These are phyloP conservation scores for Lactarius quietus DNA, from an alignment of 768 basidiomycete species.

Conservation along the genomic window DNA sequence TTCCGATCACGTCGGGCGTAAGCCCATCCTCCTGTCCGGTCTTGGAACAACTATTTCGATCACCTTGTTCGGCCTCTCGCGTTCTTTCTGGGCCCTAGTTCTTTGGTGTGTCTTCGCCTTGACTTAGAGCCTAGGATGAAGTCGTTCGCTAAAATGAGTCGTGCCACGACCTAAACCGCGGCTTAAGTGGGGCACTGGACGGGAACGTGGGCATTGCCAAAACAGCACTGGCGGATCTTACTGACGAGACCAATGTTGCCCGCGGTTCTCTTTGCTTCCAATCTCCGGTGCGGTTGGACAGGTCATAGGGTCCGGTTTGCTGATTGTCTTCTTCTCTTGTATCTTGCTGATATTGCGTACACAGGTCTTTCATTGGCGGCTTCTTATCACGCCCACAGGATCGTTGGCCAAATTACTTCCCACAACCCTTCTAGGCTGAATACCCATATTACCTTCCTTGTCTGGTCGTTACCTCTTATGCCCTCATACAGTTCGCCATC, in stretches of 20 bases:
- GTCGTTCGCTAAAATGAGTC: not conserved
- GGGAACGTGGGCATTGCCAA: conserved; percentile 54
- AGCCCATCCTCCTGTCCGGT: conserved; percentile 41
- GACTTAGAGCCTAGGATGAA: no score
- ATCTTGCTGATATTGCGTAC: not conserved
- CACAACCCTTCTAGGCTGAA: conserved; percentile 25
- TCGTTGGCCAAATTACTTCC: conserved; percentile 23
- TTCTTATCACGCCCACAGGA: conserved; percentile 27
- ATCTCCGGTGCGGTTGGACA: conserved; percentile 17
- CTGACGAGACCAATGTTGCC: conserved; percentile 55
- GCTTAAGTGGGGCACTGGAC: not conserved
- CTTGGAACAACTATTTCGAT: conserved; percentile 34
- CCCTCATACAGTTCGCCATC: not conserved
- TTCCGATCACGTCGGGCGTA: conserved; percentile 46
- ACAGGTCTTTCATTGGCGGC: conserved; percentile 23
- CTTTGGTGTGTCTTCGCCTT: conserved; percentile 20
- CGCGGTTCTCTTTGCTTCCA: conserved; percentile 37
- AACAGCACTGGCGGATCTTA: conserved; percentile 61
- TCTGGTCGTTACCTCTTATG: not conserved
- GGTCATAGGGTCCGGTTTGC: not conserved
- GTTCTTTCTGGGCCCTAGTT: conserved; percentile 33
- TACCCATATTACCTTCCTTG: conserved; percentile 31
- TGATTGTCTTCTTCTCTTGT: not conserved
- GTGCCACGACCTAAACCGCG: not conserved
- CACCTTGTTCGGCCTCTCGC: conserved; percentile 36